Conservation (phyloP, 805 yeast species). For the Sporopachydermia lactativora region DNA sequence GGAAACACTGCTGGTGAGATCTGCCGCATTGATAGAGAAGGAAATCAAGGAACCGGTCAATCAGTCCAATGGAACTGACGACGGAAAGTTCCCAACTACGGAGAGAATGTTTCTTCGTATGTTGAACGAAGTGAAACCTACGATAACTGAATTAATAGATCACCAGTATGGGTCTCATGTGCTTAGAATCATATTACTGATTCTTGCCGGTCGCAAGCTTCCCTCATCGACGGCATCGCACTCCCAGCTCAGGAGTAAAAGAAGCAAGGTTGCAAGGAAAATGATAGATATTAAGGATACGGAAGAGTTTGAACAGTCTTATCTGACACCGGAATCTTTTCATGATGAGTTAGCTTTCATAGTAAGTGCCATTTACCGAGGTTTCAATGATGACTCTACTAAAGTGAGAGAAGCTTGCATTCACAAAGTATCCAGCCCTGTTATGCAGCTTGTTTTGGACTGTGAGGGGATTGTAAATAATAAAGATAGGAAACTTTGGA, state of each 20-base stretch:
- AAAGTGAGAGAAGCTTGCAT: slow-evolving; percentile 61
- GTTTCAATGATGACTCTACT: slow-evolving; percentile 24
- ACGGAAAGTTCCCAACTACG: slow-evolving; percentile 33
- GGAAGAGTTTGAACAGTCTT: slow-evolving; percentile 51
- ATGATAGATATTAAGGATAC: slow-evolving; percentile 81
- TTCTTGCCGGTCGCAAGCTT: slow-evolving; percentile 63
- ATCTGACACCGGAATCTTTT: slow-evolving; percentile 58
- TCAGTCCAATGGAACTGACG: slow-evolving; percentile 20
- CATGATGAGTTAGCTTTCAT: slow-evolving; percentile 42
- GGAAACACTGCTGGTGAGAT: slow-evolving; percentile 67
- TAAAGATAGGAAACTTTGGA: slow-evolving; percentile 62
- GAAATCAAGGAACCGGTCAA: slow-evolving; percentile 40
- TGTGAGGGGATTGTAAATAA: slow-evolving; percentile 68
- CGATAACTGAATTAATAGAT: slow-evolving; percentile 40
- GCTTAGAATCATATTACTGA: slow-evolving; percentile 53
- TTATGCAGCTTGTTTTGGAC: slow-evolving; percentile 61
- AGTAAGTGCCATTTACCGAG: slow-evolving; percentile 25
- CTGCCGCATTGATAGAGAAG: slow-evolving; percentile 61
- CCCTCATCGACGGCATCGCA: slow-evolving; percentile 59
- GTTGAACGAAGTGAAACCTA: slow-evolving; percentile 53
- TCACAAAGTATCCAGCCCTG: slow-evolving; percentile 78
- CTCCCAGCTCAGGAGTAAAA: slow-evolving; percentile 59
- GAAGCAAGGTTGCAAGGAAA: slow-evolving; percentile 78
- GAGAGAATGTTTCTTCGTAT: slow-evolving; percentile 52
- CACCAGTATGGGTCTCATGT: slow-evolving; percentile 88